phyloP scores from a whole-genome alignment of 2,329 filamentous ascomycete genomes.

The Rachicladosporium sp. region DNA sequence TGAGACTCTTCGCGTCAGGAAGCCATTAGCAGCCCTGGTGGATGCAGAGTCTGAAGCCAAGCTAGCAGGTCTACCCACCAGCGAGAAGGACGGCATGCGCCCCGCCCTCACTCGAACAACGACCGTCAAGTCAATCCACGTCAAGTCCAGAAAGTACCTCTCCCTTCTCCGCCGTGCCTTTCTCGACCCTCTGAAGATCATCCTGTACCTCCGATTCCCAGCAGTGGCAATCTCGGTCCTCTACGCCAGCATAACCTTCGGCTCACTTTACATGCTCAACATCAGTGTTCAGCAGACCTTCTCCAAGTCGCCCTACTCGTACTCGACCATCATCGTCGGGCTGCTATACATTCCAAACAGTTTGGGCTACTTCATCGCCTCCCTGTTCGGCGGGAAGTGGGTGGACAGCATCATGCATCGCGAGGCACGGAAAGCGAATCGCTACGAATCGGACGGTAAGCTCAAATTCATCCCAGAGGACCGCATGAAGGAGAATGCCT shows the following conservation, averaged over 20 bases:
- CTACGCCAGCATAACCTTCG: slow-evolving; percentile 64
- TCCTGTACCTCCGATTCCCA: slow-evolving; percentile 61
- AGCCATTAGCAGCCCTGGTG: slow-evolving; percentile 20
- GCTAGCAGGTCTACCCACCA: slow-evolving; percentile 13
- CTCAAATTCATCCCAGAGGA: slow-evolving; percentile 65
- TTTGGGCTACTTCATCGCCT: slow-evolving; percentile 58
- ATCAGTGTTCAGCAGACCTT: slow-evolving; percentile 65
- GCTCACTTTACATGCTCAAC: slow-evolving; percentile 63
- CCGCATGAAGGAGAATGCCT: slow-evolving; percentile 71
- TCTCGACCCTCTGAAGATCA: slow-evolving; percentile 59
- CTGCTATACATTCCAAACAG: slow-evolving; percentile 66
- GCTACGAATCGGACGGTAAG: slow-evolving; percentile 54
- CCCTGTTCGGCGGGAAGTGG: slow-evolving; percentile 61
- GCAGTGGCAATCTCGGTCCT: slow-evolving; percentile 62
- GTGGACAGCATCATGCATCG: slow-evolving; percentile 70
- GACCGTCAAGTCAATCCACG: slow-evolving; percentile 49
- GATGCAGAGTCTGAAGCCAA: slow-evolving; percentile 16
- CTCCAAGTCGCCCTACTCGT: slow-evolving; percentile 54
- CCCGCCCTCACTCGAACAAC: slow-evolving; percentile 36
- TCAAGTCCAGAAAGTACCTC: slow-evolving; percentile 43
- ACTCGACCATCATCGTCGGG: slow-evolving; percentile 55
- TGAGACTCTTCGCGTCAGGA: slow-evolving; percentile 42
- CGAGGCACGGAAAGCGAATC: slow-evolving; percentile 55
- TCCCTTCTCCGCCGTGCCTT: slow-evolving; percentile 48
- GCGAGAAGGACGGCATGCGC: slow-evolving; percentile 14